Evolutionary conservation across 2,329 filamentous ascomycete genomes (phyloP).

Genomic region (Colletotrichum tropicicola): DNA sequence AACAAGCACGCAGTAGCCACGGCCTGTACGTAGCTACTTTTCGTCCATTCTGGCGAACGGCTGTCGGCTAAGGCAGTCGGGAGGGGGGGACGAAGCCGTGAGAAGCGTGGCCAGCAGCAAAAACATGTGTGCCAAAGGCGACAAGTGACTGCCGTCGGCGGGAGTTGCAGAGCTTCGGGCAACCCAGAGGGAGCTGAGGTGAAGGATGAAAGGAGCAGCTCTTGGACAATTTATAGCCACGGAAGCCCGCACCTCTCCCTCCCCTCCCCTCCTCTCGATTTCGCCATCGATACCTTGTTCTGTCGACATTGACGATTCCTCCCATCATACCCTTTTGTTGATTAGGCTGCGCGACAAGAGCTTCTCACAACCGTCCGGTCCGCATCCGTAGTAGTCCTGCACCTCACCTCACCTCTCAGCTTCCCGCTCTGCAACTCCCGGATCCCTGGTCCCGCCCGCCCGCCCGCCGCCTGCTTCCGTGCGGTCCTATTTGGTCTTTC

Average conservation of each 20-base stretch:
- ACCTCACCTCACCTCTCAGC: no score
- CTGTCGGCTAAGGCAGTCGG: slow-evolving; percentile 30
- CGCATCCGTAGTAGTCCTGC: background rate
- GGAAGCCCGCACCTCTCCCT: slow-evolving; percentile 2
- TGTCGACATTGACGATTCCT: slow-evolving; percentile 25
- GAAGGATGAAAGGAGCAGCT: slow-evolving; percentile 7
- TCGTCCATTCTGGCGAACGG: background rate
- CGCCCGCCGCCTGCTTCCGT: slow-evolving; percentile 6
- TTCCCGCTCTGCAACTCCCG: slow-evolving; percentile 29
- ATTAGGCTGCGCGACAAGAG: slow-evolving; percentile 20
- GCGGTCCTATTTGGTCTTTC: slow-evolving; percentile 6
- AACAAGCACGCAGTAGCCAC: slow-evolving; percentile 14
- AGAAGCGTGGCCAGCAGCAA: background rate
- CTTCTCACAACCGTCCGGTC: slow-evolving; percentile 23
- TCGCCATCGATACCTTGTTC: slow-evolving; percentile 28
- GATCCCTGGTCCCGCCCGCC: slow-evolving; percentile 3
- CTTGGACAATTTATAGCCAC: slow-evolving; percentile 27
- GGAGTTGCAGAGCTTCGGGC: slow-evolving; percentile 31
- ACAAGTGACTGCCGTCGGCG: slow-evolving; percentile 7
- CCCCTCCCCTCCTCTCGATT: slow-evolving; percentile 20
- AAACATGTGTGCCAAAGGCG: background rate
- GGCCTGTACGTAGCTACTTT: slow-evolving; percentile 21
- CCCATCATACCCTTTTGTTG: slow-evolving; percentile 20
- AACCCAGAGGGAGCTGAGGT: slow-evolving; percentile 7
- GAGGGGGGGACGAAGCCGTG: background rate